Percentiles rank a stretch among this genome's conserved stretches.
These are phyloP conservation scores for Rhodosporidiobolus sp. DNA, from an alignment of 768 basidiomycete species.

Conservation along the genomic window DNA sequence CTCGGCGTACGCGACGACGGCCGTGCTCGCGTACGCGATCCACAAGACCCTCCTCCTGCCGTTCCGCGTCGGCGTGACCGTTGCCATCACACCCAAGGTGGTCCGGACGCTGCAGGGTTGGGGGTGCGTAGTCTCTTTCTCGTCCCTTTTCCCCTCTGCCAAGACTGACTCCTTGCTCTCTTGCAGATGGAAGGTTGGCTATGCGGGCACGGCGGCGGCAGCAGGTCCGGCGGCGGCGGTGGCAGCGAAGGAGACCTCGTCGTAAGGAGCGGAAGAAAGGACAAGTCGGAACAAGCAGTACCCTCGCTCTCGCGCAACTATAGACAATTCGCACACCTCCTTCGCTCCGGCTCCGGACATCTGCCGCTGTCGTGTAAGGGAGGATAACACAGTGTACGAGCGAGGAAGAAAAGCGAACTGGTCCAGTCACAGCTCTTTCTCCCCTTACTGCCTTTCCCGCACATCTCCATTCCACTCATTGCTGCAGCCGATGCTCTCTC, in stretches of 20 bases:
- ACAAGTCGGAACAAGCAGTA: background rate
- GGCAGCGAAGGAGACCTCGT: background rate
- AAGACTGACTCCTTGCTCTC: background rate
- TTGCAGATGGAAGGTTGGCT: slow-evolving; percentile 36
- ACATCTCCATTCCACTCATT: too few relatives aligned
- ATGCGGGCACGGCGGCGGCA: background rate
- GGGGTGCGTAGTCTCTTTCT: slow-evolving; percentile 27
- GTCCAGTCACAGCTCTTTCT: too few relatives aligned
- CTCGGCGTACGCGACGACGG: slow-evolving; percentile 84
- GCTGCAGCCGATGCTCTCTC: too few relatives aligned
- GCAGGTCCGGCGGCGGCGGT: slow-evolving; percentile 8
- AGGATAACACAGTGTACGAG: too few relatives aligned
- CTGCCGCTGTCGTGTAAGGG: too few relatives aligned
- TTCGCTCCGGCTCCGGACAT: background rate
- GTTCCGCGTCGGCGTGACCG: slow-evolving; percentile 81
- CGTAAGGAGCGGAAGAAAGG: background rate
- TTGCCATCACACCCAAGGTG: slow-evolving; percentile 41
- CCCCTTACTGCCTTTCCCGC: too few relatives aligned
- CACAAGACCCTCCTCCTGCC: slow-evolving; percentile 94
- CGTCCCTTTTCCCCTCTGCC: background rate
- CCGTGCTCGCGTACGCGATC: slow-evolving; percentile 86
- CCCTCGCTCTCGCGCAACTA: background rate
- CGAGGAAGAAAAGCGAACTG: too few relatives aligned
- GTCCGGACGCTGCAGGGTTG: slow-evolving; percentile 31
- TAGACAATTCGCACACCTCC: background rate